A percentile compares a stretch with the other conserved stretches of the same genome.
phyloP scores from a whole-genome alignment of 257 asterid species.

The Thymus quinquecostatus region DNA sequence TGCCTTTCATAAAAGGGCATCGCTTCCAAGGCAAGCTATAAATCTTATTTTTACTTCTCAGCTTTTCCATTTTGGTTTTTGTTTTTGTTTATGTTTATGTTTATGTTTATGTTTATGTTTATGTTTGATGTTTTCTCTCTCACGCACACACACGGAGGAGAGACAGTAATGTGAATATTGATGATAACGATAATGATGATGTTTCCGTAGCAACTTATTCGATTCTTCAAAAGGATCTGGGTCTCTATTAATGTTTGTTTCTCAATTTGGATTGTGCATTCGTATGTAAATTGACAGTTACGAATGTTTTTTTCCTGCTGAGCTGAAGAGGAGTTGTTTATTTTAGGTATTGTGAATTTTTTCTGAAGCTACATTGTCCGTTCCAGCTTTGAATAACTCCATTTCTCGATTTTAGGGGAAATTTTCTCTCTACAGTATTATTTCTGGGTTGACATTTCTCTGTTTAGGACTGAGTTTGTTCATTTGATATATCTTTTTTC shows the following conservation, averaged over 20 bases:
- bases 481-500: not conserved
- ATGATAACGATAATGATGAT: constrained; percentile 43
- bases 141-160: constrained; percentile 26
- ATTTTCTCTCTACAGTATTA: not conserved
- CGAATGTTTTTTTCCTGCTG: constrained; percentile 24
- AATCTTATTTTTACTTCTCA: constrained; percentile 16
- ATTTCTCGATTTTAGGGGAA: constrained; percentile 18
- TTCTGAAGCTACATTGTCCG: constrained; percentile 34
- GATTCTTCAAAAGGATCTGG: constrained; percentile 46
- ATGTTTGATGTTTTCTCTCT: not conserved
- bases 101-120: not conserved
- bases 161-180: constrained; percentile 15
- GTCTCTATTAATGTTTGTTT: not conserved
- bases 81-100: not conserved
- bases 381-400: constrained; percentile 17
- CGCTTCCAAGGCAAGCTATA: constrained; percentile 74
- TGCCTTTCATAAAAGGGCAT: constrained; percentile 53
- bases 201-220: constrained; percentile 33
- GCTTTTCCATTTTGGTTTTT: not conserved
- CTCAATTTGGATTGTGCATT: constrained; percentile 26
- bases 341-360: constrained; percentile 33
- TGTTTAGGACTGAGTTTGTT: constrained; percentile 14
- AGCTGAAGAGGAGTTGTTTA: constrained; percentile 29
- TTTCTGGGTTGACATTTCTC: constrained; percentile 18
- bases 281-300: constrained; percentile 28